Evolutionary conservation across 1,139 yeast species (phyloP), one percentile per base, ranked within the genome.

Genomic region (Taphrina communis): DNA sequence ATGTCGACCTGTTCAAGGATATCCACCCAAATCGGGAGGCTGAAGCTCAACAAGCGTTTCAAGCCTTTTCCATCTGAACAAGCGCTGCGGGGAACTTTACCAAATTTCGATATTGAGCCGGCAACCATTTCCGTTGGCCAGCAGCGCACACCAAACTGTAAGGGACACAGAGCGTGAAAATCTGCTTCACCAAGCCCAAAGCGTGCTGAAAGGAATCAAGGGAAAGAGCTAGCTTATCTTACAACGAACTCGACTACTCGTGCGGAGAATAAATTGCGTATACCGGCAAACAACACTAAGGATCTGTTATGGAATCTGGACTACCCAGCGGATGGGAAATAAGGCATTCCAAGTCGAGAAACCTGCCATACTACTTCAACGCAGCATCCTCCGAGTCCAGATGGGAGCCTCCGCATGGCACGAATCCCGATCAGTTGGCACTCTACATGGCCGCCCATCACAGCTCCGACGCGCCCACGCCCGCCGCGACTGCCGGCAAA

Each of bases 381-480:
- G 61, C 69, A 9, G 56, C 59, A 39, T 66, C 72, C 1, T 42
- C 63, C 21, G 88, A 88, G 75, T 89, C 97, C 0, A 83, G 87
- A 50, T 94, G 99, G 99, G 95, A 89, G 71, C 89, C 97, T 2
- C 99, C 99, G 7, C 85, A 82, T 68, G 97, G 94, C 8, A 87
- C 96, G 1, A 90, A 94, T 75, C 78, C 84, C 21, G 86, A 79
- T 1, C 82, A 82, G 73, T 82, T 94, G 70, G 82, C 84, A 65
- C 80, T 80, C 17, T 90, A 90, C 78, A 78, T 89, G 73, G 79
- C 78, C 68, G 72, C 77, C 69, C 59, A 68, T 59, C 75, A 79
- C 73, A 11, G 62, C 51, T 52, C 51, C 48, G 74, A 75, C 70
- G 60, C 73, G 12, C 68, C 73, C n/a, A 70, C 69, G 8, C 62